A percentile compares a stretch with the other conserved stretches of the same genome.
These are phyloP conservation scores for Coccomyxa sp. DNA, from an alignment of 139 green algal species.

Conservation along the genomic window DNA sequence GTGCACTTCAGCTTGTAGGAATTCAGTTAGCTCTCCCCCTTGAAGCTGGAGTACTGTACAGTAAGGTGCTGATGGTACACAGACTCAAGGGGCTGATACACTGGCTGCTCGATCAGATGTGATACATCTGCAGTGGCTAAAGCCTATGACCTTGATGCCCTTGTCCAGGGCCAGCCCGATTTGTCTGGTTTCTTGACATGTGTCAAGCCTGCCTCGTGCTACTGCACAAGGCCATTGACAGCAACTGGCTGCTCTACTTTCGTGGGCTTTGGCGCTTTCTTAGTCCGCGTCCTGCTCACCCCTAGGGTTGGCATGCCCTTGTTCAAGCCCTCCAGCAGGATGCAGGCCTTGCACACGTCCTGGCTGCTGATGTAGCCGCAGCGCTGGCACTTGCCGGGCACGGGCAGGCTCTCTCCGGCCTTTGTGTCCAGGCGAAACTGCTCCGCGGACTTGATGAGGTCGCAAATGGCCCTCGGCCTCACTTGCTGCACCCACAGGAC, in stretches of 20 bases:
- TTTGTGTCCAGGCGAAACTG: conserved; percentile 37
- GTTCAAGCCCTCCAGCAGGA: conserved; percentile 86
- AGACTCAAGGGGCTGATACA: no score
- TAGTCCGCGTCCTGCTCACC: conserved; percentile 10
- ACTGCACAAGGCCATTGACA: background rate
- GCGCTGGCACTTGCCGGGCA: conserved; percentile 56
- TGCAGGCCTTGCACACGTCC: conserved; percentile 85
- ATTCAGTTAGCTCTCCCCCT: no score
- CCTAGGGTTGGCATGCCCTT: conserved; percentile 58
- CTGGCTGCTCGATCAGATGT: no score
- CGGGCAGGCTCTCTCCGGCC: background rate
- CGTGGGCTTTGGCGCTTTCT: no score
- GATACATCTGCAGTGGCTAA: no score
- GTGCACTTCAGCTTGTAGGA: no score
- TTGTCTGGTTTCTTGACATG: no score
- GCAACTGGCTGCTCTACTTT: background rate
- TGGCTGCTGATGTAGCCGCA: conserved; percentile 89
- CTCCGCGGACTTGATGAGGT: conserved; percentile 83
- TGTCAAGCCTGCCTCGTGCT: background rate
- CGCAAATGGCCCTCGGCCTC: conserved; percentile 75
- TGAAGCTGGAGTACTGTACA: no score
- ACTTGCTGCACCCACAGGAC: conserved; percentile 50
- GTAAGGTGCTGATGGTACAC: no score
- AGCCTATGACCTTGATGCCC: no score
- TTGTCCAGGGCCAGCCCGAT: no score